A percentile compares a stretch with the other conserved stretches of the same genome.
These are phyloP conservation scores for Casuarina cunninghamiana DNA, from an alignment of 306 rosid genomes.

Conservation along the genomic window DNA sequence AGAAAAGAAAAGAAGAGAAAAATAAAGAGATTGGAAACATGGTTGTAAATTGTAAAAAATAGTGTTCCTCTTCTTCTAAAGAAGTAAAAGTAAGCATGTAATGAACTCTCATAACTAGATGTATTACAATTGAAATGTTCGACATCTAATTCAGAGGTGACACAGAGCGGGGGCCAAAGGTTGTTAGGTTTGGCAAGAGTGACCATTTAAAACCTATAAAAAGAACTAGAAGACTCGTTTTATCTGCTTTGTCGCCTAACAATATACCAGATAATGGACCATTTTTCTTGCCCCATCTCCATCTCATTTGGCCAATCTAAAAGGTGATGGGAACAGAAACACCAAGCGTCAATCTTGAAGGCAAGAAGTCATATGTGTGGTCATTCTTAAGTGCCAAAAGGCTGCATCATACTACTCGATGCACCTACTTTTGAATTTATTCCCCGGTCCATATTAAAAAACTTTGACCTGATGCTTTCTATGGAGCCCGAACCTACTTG, in stretches of 20 bases:
- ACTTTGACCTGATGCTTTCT: conserved; percentile 40
- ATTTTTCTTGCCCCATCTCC: conserved; percentile 7
- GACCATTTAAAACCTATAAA: conserved; percentile 26
- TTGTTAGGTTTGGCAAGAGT: conserved; percentile 4
- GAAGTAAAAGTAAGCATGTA: no score
- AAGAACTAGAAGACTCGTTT: conserved; percentile 10
- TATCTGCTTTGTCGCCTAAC: conserved; percentile 2
- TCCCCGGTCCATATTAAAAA: conserved; percentile 31
- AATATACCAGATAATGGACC: conserved; percentile 15
- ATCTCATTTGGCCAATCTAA: conserved; percentile 9
- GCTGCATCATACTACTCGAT: conserved; percentile 26
- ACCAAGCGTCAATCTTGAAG: conserved; percentile 31
- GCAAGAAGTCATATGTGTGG: conserved; percentile 31
- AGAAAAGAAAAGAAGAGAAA: no score
- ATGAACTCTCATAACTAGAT: no score
- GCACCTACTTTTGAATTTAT: conserved; percentile 42
- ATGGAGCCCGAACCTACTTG: conserved; percentile 50
- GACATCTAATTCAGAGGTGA: not conserved
- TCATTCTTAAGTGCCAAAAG: conserved; percentile 32
- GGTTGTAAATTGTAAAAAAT: no score
- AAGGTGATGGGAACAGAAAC: conserved; percentile 24
- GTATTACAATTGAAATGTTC: no score
- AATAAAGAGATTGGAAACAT: no score
- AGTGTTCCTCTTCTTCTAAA: no score
- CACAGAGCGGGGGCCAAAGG: not conserved